phyloP scores from a whole-genome alignment of 192 early-diverging fungal species.

The Coemansia sp. region DNA sequence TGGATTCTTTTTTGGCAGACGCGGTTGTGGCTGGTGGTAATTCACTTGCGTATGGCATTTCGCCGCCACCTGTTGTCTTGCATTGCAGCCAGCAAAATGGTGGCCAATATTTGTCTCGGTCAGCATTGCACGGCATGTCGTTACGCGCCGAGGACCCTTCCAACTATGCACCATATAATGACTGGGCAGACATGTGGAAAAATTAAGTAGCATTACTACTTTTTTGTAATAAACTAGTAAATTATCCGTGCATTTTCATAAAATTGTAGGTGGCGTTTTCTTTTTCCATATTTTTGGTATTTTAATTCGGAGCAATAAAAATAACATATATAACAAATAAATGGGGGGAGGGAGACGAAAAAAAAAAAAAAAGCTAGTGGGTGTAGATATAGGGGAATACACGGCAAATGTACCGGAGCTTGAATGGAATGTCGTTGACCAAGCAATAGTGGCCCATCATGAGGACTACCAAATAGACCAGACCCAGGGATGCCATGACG shows the following conservation, averaged over 20 bases:
- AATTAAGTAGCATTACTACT: neutral
- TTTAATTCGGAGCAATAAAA: no score
- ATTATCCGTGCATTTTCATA: no score
- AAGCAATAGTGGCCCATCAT: slow-evolving; percentile 58
- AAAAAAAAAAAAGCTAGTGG: slow-evolving; percentile 14
- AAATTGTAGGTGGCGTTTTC: no score
- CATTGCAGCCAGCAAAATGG: neutral
- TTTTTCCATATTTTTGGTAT: no score
- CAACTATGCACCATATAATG: slow-evolving; percentile 17
- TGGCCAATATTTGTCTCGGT: slow-evolving; percentile 16
- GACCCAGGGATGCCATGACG: slow-evolving; percentile 60
- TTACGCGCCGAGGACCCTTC: slow-evolving; percentile 23
- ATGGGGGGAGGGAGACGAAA: no score
- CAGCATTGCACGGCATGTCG: slow-evolving; percentile 14
- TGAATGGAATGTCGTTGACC: slow-evolving; percentile 37
- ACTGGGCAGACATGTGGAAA: slow-evolving; percentile 20
- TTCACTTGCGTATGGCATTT: slow-evolving; percentile 20
- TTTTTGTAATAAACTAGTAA: no score
- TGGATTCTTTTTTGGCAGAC: slow-evolving; percentile 36
- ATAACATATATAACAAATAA: slow-evolving; percentile 8
- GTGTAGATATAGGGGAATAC: slow-evolving; percentile 48
- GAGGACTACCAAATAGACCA: slow-evolving; percentile 62
- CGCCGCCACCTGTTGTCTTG: slow-evolving; percentile 26
- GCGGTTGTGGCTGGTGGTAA: slow-evolving; percentile 21
- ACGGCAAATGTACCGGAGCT: slow-evolving; percentile 21